Conservation (phyloP, 179 eudicot genomes). For the Amaranthus tricolor region DNA sequence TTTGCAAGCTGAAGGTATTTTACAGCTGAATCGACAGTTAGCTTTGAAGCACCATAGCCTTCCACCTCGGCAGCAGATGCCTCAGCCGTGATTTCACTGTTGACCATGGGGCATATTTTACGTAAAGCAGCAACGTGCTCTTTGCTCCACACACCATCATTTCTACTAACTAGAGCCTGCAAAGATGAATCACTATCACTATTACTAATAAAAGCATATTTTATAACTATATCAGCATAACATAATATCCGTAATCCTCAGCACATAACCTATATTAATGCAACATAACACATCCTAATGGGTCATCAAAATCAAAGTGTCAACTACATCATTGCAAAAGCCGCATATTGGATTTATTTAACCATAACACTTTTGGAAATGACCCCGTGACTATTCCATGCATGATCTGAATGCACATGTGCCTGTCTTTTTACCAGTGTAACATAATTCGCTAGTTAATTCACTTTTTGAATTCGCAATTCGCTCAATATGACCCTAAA, state of each 20-base stretch:
- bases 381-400: not conserved
- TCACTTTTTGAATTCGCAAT: no score
- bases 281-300: not conserved
- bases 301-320: not conserved
- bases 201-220: no score
- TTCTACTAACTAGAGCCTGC: conserved; percentile 94
- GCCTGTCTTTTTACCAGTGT: not conserved
- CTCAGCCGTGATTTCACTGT: conserved; percentile 74
- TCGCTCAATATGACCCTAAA: no score
- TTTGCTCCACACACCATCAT: conserved; percentile 95
- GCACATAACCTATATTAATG: not conserved
- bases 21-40: conserved; percentile 95
- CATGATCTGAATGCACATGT: not conserved
- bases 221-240: no score
- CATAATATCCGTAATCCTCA: not conserved
- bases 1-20: conserved; percentile 97
- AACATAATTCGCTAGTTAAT: no score
- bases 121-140: conserved; percentile 82
- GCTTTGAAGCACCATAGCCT: conserved; percentile 98
- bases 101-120: conserved; percentile 97
- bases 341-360: not conserved
- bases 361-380: not conserved
- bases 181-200: conserved; percentile 7
- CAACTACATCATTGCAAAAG: not conserved
- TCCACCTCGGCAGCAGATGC: conserved; percentile 98